A percentile compares a stretch with the other conserved stretches of the same genome.
These are phyloP conservation scores for Talaromyces pinophilus DNA, from an alignment of 2,329 filamentous ascomycete species.

Conservation along the genomic window DNA sequence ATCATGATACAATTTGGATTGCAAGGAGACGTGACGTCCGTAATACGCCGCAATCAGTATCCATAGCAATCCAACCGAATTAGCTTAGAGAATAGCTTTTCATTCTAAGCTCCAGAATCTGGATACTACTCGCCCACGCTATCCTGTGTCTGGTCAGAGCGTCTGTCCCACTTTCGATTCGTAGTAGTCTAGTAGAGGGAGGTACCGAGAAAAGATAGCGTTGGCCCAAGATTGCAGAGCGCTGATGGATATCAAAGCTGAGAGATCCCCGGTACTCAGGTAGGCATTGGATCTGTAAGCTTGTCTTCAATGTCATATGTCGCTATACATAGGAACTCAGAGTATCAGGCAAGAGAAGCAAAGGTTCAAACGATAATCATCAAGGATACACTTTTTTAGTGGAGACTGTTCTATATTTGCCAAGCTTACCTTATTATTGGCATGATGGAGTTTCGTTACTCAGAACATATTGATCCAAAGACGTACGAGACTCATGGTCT, in stretches of 20 bases:
- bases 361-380: not conserved
- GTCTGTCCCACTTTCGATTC: not conserved
- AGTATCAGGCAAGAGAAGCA: not conserved
- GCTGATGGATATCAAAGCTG: not conserved
- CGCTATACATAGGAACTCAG: not conserved
- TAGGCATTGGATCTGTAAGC: not conserved
- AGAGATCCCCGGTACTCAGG: not conserved
- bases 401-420: not conserved
- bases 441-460: slow-evolving; percentile 32
- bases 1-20: not conserved
- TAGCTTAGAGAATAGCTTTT: not conserved
- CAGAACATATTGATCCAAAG: slow-evolving; percentile 29
- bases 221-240: not conserved
- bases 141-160: not conserved
- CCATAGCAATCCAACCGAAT: not conserved
- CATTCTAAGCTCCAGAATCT: not conserved
- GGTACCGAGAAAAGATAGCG: slow-evolving; percentile 1
- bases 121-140: slow-evolving; percentile 1
- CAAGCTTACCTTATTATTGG: not conserved
- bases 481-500: slow-evolving; percentile 35
- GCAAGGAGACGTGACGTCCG: not conserved
- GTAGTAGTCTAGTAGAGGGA: not conserved
- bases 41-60: not conserved
- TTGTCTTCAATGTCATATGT: not conserved
- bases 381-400: not conserved